Evolutionary conservation across 352 stramenopile genomes (phyloP).

Genomic region (Globisporangium spinosum): DNA sequence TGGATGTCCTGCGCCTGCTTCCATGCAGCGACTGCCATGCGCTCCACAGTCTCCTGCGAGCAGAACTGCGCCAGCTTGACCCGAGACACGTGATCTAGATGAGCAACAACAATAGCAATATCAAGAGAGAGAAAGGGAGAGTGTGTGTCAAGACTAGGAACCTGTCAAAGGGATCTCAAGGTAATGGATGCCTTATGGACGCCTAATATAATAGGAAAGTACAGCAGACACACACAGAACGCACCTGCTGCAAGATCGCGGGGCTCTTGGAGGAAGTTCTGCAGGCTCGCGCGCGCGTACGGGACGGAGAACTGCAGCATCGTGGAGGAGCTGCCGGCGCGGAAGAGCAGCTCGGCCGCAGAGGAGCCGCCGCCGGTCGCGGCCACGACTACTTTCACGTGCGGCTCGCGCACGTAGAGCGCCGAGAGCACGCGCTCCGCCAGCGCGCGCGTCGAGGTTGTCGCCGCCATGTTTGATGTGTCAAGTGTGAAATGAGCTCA

Average conservation of each 20-base stretch:
- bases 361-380: slow-evolving; percentile 56
- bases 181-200: background rate
- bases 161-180: background rate
- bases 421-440: slow-evolving; percentile 51
- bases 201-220: too few relatives aligned
- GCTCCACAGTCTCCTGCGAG: slow-evolving; percentile 52
- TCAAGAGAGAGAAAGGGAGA: background rate
- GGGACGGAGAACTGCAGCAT: slow-evolving; percentile 68
- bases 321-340: slow-evolving; percentile 57
- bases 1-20: slow-evolving; percentile 38
- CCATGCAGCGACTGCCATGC: slow-evolving; percentile 62
- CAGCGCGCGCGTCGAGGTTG: slow-evolving; percentile 16
- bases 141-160: too few relatives aligned
- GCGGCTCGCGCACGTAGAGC: slow-evolving; percentile 49
- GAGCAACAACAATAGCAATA: background rate
- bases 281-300: slow-evolving; percentile 60
- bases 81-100: background rate
- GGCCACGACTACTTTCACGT: slow-evolving; percentile 50
- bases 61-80: slow-evolving; percentile 37
- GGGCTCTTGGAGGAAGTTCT: slow-evolving; percentile 37
- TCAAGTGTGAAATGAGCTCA: background rate
- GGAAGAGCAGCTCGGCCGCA: slow-evolving; percentile 45
- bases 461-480: background rate
- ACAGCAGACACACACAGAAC: background rate
- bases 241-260: slow-evolving; percentile 11